Evolutionary conservation across 208 protist species (phyloP).

Genomic region (Trypanosoma caninum): DNA sequence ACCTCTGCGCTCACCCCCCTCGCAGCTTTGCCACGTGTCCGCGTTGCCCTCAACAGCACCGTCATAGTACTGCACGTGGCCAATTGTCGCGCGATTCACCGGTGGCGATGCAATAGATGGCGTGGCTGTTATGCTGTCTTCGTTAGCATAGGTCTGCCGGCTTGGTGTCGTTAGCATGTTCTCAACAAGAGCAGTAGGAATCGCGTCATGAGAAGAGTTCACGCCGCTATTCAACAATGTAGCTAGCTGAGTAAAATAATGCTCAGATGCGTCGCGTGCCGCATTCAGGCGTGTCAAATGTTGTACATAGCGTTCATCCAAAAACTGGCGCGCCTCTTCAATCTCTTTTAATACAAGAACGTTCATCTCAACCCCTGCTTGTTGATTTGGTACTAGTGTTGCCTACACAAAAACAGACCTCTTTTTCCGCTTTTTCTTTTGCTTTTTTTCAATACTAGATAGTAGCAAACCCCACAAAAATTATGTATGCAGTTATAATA

Average conservation of each 20-base stretch:
- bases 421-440: background rate
- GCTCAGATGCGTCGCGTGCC: slow-evolving; percentile 9
- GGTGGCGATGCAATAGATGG: slow-evolving; percentile 50
- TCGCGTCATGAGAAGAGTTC: slow-evolving; percentile 38
- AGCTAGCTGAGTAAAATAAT: slow-evolving; percentile 17
- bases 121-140: slow-evolving; percentile 29
- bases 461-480: too few relatives aligned
- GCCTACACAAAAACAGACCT: too few relatives aligned
- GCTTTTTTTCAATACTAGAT: too few relatives aligned
- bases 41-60: slow-evolving; percentile 21
- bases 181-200: slow-evolving; percentile 30
- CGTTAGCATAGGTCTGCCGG: slow-evolving; percentile 31
- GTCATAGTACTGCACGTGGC: slow-evolving; percentile 56
- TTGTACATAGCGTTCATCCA: slow-evolving; percentile 16
- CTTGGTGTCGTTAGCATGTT: slow-evolving; percentile 36
- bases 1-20: slow-evolving; percentile 29
- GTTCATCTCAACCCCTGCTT: slow-evolving; percentile 14
- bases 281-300: slow-evolving; percentile 8
- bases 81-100: slow-evolving; percentile 30
- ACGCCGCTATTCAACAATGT: slow-evolving; percentile 2
- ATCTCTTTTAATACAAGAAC: slow-evolving; percentile 52
- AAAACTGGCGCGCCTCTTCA: slow-evolving; percentile 55
- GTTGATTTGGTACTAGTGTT: background rate
- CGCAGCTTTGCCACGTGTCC: slow-evolving; percentile 6
- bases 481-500: too few relatives aligned